These are phyloP conservation scores for Mortierella sp. DNA, from an alignment of 371 early-diverging fungal genomes.

Conservation along the genomic window DNA sequence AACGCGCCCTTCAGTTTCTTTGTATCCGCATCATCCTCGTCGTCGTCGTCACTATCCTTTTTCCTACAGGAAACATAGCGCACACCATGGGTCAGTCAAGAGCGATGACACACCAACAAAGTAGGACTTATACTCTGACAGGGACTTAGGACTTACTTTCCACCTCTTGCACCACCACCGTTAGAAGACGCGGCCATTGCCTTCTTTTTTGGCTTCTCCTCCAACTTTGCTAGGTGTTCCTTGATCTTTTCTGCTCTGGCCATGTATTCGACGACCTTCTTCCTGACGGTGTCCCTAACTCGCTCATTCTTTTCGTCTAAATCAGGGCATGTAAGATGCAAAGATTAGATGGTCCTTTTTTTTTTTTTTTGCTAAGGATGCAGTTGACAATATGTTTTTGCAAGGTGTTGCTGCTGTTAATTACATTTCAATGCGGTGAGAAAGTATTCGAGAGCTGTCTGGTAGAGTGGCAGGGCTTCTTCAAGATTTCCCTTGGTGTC, in stretches of 20 bases:
- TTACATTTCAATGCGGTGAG: constrained; percentile 95
- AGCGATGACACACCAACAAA: no score
- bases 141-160: constrained; percentile 49
- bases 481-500: constrained; percentile 92
- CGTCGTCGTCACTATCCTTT: constrained; percentile 63
- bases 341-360: no score
- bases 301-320: constrained; percentile 97
- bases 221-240: constrained; percentile 78
- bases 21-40: constrained; percentile 89
- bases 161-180: constrained; percentile 56
- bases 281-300: constrained; percentile 87
- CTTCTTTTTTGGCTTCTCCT: constrained; percentile 76
- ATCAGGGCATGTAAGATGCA: not conserved
- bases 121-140: no score
- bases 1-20: constrained; percentile 84
- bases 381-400: not conserved
- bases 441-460: constrained; percentile 91
- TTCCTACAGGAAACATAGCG: constrained; percentile 42
- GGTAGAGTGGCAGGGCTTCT: constrained; percentile 91
- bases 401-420: constrained; percentile 7
- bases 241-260: constrained; percentile 95
- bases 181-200: constrained; percentile 64
- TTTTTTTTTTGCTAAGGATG: no score
- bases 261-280: constrained; percentile 92
- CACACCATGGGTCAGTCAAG: not conserved